Base-by-base conservation (phyloP, 2,329 filamentous ascomycete genomes). In the Venturia effusa region DNA sequence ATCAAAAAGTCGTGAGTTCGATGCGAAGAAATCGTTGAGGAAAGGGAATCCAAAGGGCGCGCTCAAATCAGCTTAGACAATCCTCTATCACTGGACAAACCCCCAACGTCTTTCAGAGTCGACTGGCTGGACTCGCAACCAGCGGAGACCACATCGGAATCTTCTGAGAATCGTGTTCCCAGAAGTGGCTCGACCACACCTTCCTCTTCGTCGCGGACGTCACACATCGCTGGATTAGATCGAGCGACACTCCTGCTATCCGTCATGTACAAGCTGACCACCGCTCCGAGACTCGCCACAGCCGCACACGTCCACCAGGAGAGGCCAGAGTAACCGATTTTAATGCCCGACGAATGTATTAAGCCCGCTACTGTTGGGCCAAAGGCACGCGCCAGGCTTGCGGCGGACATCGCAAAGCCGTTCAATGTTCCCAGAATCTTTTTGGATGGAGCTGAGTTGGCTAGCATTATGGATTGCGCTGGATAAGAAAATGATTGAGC, bases 401-500 rank as follows among this genome's bases (percentile, higher is more conserved):
- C 94, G 1, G 90, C 92, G 1, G 92, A 96, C 37, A 92, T 92
- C 0, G 92, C 92, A 15, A 92, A 88, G 22, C 94, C 94, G 70
- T 97, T 97, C 74, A 99, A 88, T 0, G 89, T 92, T 2, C 94
- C 94, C 1, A 97, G 84, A 0, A 95, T 89, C 61, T 90, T 83
- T 64, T 88, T 88, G 8, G 88, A 92, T 0, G 92, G 90, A 0
- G 92, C 89, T 19, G 91, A 88, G 74, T 97, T 96, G 66, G 91
- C 89, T 37, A 96, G 83, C 64, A 99, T 84, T 65, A 97, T 95
- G 13, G 88, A 88, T 68, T 92, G 92, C 70, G 89, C 90, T 13
- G 94, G 94, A 75, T 96, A 97, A 0, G 92, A 88, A 76, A 97
- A 87, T 57, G 91, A 92, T 69, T 93, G 87, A 70, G 94, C 92